Evolutionary conservation across 192 early-diverging fungal genomes (phyloP), one percentile per base, ranked within the genome.

Genomic region (Backusella australiensis): DNA sequence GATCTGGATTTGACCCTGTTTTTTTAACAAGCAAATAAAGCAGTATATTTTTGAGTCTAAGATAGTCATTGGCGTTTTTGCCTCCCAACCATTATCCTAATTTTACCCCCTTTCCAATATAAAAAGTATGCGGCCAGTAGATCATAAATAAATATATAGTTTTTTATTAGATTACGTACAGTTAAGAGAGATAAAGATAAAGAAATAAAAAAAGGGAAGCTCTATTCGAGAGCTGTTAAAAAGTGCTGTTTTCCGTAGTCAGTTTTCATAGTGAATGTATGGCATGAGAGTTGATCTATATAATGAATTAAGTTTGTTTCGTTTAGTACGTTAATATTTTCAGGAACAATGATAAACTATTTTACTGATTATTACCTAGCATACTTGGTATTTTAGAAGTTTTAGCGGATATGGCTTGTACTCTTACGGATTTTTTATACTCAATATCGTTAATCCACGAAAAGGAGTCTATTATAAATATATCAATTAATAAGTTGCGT

Each of bases 231-330:
- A 29, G 56, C 56, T 29, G 8, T 63, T 63, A 63, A 29, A 63
- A 63, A 63, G 12, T 63, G 56, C 8, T 63, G 56, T 29, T 63
- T 63, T 26, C 56, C 56, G 12, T 63, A 63, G 26, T 23, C 56
- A 26, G 21, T 63, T 63, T 63, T 63, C 56, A 63, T 26, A 26
- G 56, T 63, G 23, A 63, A 63, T 29, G 56, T 63, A 63, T 63
- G 35, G n/a, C 68, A 69, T 19, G 68, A 69, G 11, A 63, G 7
- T 63, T 63, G 56, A 26, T 63, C 56, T 63, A 59, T 26, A 63
- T 3, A 29, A 63, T 26, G 21, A 21, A 26, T 63, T 26, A 4
- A 63, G 23, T 63, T 63, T 29, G 23, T 17, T 44, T 17, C 42
- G 15, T 5, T 44, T 44, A 44, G 42, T 0, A 14, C 8, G 11